These are phyloP conservation scores for Hirschfeldia incana DNA, from an alignment of 345 rosid species.

Conservation along the genomic window DNA sequence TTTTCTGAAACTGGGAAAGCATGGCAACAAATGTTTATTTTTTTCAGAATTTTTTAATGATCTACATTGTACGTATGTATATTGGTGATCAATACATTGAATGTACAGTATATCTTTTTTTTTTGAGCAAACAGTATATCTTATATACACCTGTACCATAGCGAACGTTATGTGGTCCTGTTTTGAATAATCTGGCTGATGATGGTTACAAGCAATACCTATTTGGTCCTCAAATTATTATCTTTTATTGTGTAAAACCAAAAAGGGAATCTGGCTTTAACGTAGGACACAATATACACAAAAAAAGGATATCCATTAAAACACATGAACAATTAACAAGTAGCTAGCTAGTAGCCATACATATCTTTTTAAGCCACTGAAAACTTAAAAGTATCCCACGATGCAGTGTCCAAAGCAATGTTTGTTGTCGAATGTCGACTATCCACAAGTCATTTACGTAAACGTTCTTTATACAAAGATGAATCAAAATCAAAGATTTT, in stretches of 20 bases:
- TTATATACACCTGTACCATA: background rate
- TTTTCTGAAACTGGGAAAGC: background rate
- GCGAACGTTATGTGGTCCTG: constrained; percentile 17
- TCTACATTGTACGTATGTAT: background rate
- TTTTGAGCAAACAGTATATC: too few species aligned
- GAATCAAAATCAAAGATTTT: background rate
- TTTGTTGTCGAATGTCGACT: constrained; percentile 21
- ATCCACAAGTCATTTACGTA: constrained; percentile 4
- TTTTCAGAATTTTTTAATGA: background rate
- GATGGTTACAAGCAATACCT: constrained; percentile 32
- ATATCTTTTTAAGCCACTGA: background rate
- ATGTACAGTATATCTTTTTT: background rate
- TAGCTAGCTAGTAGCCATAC: background rate
- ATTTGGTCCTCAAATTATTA: constrained; percentile 1
- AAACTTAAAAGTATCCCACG: constrained; percentile 14
- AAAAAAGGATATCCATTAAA: background rate
- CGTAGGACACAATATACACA: constrained; percentile 28
- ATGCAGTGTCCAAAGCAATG: constrained; percentile 15
- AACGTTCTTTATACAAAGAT: constrained; percentile 7
- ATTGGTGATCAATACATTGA: background rate
- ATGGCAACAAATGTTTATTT: background rate
- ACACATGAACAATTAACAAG: background rate
- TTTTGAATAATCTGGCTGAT: background rate
- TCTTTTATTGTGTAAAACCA: background rate
- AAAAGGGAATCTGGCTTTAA: constrained; percentile 18